A percentile compares a stretch with the other conserved stretches of the same genome.
These are phyloP conservation scores for Mycothermus thermophilus DNA, from an alignment of 495 filamentous ascomycete genomes.

Conservation along the genomic window DNA sequence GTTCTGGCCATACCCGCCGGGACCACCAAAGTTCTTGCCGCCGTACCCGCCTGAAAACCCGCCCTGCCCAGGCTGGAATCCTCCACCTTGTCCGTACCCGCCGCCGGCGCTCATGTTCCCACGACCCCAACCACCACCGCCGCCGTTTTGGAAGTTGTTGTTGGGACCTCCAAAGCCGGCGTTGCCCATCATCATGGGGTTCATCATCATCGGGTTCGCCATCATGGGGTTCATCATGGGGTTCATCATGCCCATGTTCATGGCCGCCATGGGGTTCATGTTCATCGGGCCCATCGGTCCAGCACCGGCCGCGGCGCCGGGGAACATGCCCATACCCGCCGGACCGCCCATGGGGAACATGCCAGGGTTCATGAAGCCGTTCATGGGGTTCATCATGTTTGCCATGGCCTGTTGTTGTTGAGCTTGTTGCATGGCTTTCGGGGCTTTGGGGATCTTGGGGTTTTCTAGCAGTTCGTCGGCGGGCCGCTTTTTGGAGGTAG, in stretches of 20 bases:
- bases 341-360: constrained; percentile 22
- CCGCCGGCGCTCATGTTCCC: constrained; percentile 6
- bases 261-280: constrained; percentile 10
- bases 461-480: constrained; percentile 60
- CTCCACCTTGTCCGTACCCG: constrained; percentile 18
- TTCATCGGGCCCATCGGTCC: constrained; percentile 12
- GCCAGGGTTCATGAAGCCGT: constrained; percentile 21
- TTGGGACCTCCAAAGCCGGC: constrained; percentile 20
- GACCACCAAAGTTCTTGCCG: constrained; percentile 13
- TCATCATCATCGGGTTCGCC: constrained; percentile 25
- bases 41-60: constrained; percentile 2
- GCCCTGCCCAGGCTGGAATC: constrained; percentile 7
- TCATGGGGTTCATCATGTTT: constrained; percentile 19
- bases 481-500: constrained; percentile 56
- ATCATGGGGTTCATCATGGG: constrained; percentile 41
- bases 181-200: constrained; percentile 5
- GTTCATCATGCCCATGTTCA: constrained; percentile 26
- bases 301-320: no score
- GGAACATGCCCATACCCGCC: constrained; percentile 15
- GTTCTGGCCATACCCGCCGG: constrained; percentile 11
- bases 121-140: constrained; percentile 8
- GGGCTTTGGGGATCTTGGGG: constrained; percentile 47
- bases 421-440: constrained; percentile 42
- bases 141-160: constrained; percentile 20
- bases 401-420: constrained; percentile 22